Evolutionary conservation across 164 flowering plant genomes (phyloP).

Genomic region (Chimonanthus salicifolius): DNA sequence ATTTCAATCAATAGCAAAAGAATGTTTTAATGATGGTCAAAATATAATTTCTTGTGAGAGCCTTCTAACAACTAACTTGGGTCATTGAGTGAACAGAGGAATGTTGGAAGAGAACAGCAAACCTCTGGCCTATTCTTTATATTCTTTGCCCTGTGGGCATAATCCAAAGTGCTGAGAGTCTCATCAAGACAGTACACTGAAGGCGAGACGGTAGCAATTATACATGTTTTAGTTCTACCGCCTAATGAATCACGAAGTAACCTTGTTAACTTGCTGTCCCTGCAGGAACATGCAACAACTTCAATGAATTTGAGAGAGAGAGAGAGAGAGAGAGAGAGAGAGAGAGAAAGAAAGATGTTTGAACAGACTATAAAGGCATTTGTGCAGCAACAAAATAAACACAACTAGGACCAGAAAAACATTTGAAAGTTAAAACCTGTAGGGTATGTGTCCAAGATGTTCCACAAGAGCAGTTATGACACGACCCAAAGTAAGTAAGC

Average conservation of each 20-base stretch:
- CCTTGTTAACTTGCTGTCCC: conserved; percentile 97
- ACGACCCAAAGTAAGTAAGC: conserved; percentile 87
- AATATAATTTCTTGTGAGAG: not conserved
- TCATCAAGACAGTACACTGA: conserved; percentile 96
- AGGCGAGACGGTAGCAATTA: conserved; percentile 97
- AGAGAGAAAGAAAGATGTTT: not conserved
- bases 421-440: conserved; percentile 46
- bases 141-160: conserved; percentile 94
- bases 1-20: too few species aligned
- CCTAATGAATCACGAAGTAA: conserved; percentile 95
- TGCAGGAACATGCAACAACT: conserved; percentile 19
- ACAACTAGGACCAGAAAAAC: not conserved
- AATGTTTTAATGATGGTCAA: too few species aligned
- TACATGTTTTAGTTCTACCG: conserved; percentile 97
- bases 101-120: not conserved
- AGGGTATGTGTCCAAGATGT: conserved; percentile 91
- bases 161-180: conserved; percentile 92
- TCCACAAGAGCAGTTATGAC: conserved; percentile 96
- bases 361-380: not conserved
- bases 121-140: conserved; percentile 98
- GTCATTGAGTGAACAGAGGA: not conserved
- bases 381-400: not conserved
- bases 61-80: not conserved
- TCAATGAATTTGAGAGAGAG: not conserved
- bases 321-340: not conserved